Evolutionary conservation across 805 yeast species (phyloP), one percentile per base, ranked within the genome.

Genomic region (Kregervanrija delftensis): DNA sequence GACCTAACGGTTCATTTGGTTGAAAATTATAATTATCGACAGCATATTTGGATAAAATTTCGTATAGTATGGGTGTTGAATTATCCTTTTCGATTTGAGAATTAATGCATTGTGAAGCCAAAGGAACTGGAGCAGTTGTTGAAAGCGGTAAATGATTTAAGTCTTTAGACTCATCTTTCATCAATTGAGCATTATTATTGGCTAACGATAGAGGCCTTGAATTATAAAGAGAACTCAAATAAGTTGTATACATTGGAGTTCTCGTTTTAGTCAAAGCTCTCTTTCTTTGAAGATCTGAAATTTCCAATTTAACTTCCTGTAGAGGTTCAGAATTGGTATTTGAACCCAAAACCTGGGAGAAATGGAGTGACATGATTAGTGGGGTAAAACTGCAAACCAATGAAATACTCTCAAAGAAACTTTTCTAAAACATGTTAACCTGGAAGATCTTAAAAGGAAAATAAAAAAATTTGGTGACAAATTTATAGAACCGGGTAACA

Each of bases 21-120:
- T 75, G 74, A 51, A 73, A 76, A 49, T 77, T 79, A 60, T 78
- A 86, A 56, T 79, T 83, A 57, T 86, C 89, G 49, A 82, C 72
- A 43, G 79, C 80, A 40, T 83, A 76, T 52, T 75, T 73, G 36
- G 79, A 77, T 40, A 77, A 64, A 9, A 69, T 67, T 69, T 69
- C 85, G 69, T 65, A 76, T 56, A 66, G 79, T 46, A 64, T 76
- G 56, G 68, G 90, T 47, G 65, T 72, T 70, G 61, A 76, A 63
- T 74, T 79, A 72, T 70, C 86, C 60, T 65, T 77, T 55, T 64
- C 77, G 58, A 65, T 83, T 57, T 67, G 75, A 64, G 72, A 73
- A 33, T 79, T 72, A 45, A 85, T 74, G 61, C 77, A 82, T 60
- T 79, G 79, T 41, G 78, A 71, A 1, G 89, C 86, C 45, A 85